Conservation (phyloP, 139 green algal species). For the Tetradesmus obliquus region DNA sequence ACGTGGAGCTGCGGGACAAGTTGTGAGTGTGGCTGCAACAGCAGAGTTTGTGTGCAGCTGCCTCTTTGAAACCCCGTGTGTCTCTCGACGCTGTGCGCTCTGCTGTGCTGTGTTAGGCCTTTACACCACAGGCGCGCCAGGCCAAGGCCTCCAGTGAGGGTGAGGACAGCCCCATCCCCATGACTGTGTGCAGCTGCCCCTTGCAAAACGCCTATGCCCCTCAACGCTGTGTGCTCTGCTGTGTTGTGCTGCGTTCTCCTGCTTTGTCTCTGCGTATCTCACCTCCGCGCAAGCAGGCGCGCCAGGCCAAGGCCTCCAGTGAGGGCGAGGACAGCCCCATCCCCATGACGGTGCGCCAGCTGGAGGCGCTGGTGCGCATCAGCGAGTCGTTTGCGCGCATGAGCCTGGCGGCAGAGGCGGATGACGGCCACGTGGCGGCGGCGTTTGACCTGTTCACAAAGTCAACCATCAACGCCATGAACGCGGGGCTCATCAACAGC, state of each 20-base stretch:
- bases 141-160: background rate
- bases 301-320: background rate
- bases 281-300: background rate
- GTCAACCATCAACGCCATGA: slow-evolving; percentile 85
- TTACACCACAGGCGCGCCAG: slow-evolving; percentile 25
- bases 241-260: background rate
- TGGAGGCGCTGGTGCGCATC: slow-evolving; percentile 97
- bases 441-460: slow-evolving; percentile 90
- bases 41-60: too few relatives aligned
- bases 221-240: background rate
- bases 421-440: slow-evolving; percentile 81
- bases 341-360: slow-evolving; percentile 77
- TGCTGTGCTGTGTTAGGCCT: background rate
- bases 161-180: slow-evolving; percentile 48
- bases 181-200: slow-evolving; percentile 44
- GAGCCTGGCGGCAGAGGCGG: slow-evolving; percentile 78
- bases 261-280: too few relatives aligned
- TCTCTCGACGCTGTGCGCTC: background rate
- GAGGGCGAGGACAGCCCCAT: slow-evolving; percentile 45
- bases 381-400: slow-evolving; percentile 95
- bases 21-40: too few relatives aligned
- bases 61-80: too few relatives aligned
- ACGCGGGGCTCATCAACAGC: slow-evolving; percentile 71
- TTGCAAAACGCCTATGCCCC: background rate
- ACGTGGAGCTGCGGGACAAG: slow-evolving; percentile 90